These are phyloP conservation scores for Astraeus odoratus DNA, from an alignment of 768 basidiomycete genomes.

Conservation along the genomic window DNA sequence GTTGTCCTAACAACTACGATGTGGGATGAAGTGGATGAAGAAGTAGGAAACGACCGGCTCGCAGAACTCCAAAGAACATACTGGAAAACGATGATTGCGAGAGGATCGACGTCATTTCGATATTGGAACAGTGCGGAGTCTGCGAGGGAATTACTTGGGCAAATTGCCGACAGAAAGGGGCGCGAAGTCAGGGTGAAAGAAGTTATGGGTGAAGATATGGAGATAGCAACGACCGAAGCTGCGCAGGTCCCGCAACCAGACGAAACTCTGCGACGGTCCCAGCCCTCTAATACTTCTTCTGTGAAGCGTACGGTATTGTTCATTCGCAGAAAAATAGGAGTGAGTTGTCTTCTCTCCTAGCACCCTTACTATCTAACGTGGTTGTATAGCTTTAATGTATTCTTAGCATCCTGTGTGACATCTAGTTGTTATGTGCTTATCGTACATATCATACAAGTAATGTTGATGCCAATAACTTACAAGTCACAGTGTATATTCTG, in stretches of 20 bases:
- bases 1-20: conserved; percentile 28
- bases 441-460: no score
- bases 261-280: no score
- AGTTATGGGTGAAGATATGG: neutral
- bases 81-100: neutral
- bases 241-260: neutral
- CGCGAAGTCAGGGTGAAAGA: neutral
- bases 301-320: no score
- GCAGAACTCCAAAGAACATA: neutral
- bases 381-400: no score
- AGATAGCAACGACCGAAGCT: neutral
- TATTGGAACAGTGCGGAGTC: neutral
- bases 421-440: no score
- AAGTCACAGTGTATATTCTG: no score
- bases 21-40: conserved; percentile 38
- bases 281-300: no score
- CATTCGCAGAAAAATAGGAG: no score
- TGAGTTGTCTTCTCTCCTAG: no score
- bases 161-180: neutral
- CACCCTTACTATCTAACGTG: no score
- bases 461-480: no score
- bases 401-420: no score
- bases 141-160: neutral
- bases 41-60: conserved; percentile 4
- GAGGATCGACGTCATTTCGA: neutral